Base-by-base conservation (phyloP, 257 asterid species). In the Fraxinus quadrangulata region DNA sequence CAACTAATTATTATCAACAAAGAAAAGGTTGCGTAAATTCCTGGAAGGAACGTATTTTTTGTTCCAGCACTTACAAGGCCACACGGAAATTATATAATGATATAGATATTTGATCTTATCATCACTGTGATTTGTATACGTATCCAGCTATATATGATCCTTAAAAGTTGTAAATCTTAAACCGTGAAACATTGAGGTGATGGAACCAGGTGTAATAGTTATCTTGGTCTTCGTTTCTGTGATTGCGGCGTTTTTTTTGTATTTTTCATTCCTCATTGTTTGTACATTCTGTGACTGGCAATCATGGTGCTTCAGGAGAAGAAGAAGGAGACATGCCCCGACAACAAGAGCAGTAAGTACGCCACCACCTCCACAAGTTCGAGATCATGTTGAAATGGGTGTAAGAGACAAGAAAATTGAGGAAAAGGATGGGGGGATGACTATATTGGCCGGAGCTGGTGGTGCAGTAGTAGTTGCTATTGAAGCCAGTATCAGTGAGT, bases 351-450 rank as follows among this genome's bases (percentile, higher is more conserved):
- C 21, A 0, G 5, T 6, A 30, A 28, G 36, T 49, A 6, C 36
- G 16, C 65, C 66, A 66, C 69, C 33, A 5, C 49, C 74, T 4
- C 30, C 49, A 21, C 36, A 5, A 1, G 6, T 73, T 8, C 10
- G 14, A 30, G 1, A 9, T 30, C 75, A 77, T 31, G 75, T 77
- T 30, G 75, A 69, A 33, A 17, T 7, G 67, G 67, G 67, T 19
- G 67, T 59, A 2, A 59, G 1, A 30, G 70, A 39, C 23, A 19
- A 76, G 23, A 8, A 67, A 33, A 26, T 8, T 31, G 10, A 51
- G 21, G 42, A 80, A 61, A n/a, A 59, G 67, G 77, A 76, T 34
- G 84, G 84, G 10, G 45, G 45, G 19, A 70, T 80, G 77, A 56
- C 72, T 16, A 45, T 80, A 30, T 63, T 80, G 71, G 26, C 67